Evolutionary conservation across 257 asterid species (phyloP).

Genomic region (Primulina tabacum): DNA sequence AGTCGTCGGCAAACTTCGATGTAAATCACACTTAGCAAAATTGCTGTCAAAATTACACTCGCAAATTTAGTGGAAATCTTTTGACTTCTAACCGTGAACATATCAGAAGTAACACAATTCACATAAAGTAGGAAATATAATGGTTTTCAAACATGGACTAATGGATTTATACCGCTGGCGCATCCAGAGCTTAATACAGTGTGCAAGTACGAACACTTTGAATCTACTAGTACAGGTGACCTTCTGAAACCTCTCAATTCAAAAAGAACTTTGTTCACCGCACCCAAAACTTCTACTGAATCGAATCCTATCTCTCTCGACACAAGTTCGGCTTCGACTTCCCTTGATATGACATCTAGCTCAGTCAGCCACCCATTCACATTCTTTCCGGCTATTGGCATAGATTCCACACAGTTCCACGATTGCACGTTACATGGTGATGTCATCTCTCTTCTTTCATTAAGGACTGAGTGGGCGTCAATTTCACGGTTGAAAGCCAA

Average conservation of each 20-base stretch:
- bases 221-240: slow-evolving; percentile 66
- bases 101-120: background rate
- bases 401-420: slow-evolving; percentile 53
- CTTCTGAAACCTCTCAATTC: slow-evolving; percentile 73
- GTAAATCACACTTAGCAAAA: slow-evolving; percentile 85
- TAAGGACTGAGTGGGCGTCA: slow-evolving; percentile 52
- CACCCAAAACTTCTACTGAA: slow-evolving; percentile 74
- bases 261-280: slow-evolving; percentile 79
- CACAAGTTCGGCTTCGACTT: slow-evolving; percentile 85
- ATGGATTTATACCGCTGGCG: slow-evolving; percentile 60
- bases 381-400: slow-evolving; percentile 79
- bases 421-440: slow-evolving; percentile 33
- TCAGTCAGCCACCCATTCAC: slow-evolving; percentile 72
- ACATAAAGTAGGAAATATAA: background rate
- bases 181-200: slow-evolving; percentile 67
- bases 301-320: slow-evolving; percentile 81
- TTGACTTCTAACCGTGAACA: slow-evolving; percentile 4
- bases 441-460: slow-evolving; percentile 48
- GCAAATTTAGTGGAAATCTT: slow-evolving; percentile 19
- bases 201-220: slow-evolving; percentile 81
- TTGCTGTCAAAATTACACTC: slow-evolving; percentile 48
- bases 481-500: slow-evolving; percentile 66
- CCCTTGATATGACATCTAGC: slow-evolving; percentile 71
- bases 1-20: slow-evolving; percentile 95
- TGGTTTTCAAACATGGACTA: background rate